phyloP scores from a whole-genome alignment of 2,329 filamentous ascomycete genomes.

The Zymoseptoria tritici region DNA sequence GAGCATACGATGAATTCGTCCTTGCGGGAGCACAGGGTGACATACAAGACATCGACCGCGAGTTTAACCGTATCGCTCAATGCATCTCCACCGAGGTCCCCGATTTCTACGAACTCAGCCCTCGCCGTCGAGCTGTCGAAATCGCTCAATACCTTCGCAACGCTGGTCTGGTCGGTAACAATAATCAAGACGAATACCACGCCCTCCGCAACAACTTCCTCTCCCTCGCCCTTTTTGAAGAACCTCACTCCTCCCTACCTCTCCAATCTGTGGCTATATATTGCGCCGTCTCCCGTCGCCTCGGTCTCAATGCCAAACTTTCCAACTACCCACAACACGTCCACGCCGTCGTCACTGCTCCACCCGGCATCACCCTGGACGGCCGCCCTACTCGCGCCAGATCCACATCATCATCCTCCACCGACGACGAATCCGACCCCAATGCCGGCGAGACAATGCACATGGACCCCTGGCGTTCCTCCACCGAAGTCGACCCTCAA shows the following conservation, averaged over 20 bases:
- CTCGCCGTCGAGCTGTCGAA: conserved; percentile 59
- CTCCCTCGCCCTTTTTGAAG: conserved; percentile 66
- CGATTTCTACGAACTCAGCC: conserved; percentile 49
- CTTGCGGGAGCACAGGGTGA: conserved; percentile 66
- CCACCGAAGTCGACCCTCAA: conserved; percentile 55
- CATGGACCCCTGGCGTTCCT: conserved; percentile 70
- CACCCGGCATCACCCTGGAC: conserved; percentile 39
- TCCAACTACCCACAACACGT: conserved; percentile 82
- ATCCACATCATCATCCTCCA: background rate
- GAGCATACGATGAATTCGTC: conserved; percentile 85
- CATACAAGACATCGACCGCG: conserved; percentile 53
- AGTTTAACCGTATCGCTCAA: conserved; percentile 57
- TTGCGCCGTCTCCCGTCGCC: conserved; percentile 64
- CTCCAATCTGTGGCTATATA: conserved; percentile 83
- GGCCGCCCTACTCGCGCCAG: conserved; percentile 19
- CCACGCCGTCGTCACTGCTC: conserved; percentile 63
- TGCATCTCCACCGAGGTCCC: conserved; percentile 49
- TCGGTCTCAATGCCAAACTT: conserved; percentile 69
- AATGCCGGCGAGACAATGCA: conserved; percentile 47
- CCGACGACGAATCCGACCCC: conserved; percentile 11
- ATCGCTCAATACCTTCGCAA: conserved; percentile 63
- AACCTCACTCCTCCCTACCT: conserved; percentile 71
- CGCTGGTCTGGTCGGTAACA: conserved; percentile 58
- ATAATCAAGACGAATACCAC: conserved; percentile 63
- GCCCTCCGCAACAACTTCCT: conserved; percentile 82